Base-by-base conservation (phyloP, 106 monocot species). In the Phalaenopsis equestris region DNA sequence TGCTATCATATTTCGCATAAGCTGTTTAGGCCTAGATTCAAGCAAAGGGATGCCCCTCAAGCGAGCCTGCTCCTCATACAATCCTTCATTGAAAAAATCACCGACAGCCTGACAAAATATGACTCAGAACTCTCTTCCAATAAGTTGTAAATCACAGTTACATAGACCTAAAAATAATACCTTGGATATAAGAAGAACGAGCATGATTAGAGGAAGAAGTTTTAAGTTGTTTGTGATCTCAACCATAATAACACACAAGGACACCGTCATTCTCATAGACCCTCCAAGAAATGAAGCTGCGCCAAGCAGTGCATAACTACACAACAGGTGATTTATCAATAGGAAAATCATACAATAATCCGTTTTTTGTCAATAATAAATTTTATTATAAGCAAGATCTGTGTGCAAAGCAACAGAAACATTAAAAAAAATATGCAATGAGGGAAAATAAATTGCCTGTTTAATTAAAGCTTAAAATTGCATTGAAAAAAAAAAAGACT, bases 231-330 rank as follows among this genome's bases (percentile, higher is more conserved):
- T 98, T 77, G 98, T 98, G 79, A 98, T 98, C 79, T 98, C 98
- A 75, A 98, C 98, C 98, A 98, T 98, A 67, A 98, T 98, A 23
- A 98, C 94, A 88, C 98, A 98, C 55, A 98, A 88, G 58, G 98
- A 98, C 84, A 98, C 98, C 11, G 98, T 98, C 98, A 98, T 98
- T 87, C 98, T 82, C 94, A 98, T 98, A 73, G 98, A 98, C 80
- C 98, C 98, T 77, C 98, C 98, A 81, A 98, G 92, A 86, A 98
- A 98, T 73, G 98, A 94, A 76, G 98, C 98, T 87, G 98, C 98
- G 85, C 98, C 98, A 81, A 98, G 98, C 15, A 98, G 84, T 74
- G 98, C 98, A 90, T 98, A 97, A 83, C 97, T 97, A 85, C 5
- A 82, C 48, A 64, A 12, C 15, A 74, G 45, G 15, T 24, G 52